Evolutionary conservation across 1,139 yeast genomes (phyloP), one percentile per base, ranked within the genome.

Genomic region (Magnusiomyces suaveolens): DNA sequence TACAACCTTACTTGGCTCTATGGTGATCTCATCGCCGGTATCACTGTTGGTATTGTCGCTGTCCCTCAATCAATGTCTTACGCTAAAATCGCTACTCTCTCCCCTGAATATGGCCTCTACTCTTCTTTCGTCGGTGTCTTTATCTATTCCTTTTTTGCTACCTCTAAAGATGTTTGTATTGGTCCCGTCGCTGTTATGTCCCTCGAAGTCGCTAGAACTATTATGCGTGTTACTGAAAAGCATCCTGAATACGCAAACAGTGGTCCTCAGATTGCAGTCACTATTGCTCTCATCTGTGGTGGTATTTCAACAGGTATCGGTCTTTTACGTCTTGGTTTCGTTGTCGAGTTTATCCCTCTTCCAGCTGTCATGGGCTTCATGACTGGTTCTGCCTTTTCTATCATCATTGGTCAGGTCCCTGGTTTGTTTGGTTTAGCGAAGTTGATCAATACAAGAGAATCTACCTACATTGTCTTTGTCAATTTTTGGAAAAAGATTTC

Each of bases 141-240:
- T 67, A 80, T 86, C 55, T 90, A 90, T 69, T 84, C 95, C 51
- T 79, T 89, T 64, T 90, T 90, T 69, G 97, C 97, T 18, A 90
- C 97, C 20, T 86, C 95, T 21, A 90, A 89, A 71, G 97, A 90
- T 75, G 96, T 90, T 48, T 85, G 94, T 59, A 89, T 90, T 64
- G 97, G 97, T 36, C 97, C 97, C 3, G 97, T 90, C 43, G 97
- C 97, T 1, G 97, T 90, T 58, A 89, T 90, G 96, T 87, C 96
- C 16, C 69, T 82, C 60, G 90, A 89, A 68, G 89, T 87, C 33
- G 82, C 90, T 50, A 87, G 84, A 67, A 90, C 87, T 52, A 77
- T 89, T 55, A 78, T 80, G 36, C 75, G 76, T 54, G 94, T 89
- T 14, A 79, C 80, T 58, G 75, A 69, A 48, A 72, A 73, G 59